Percentiles rank a stretch among this genome's conserved stretches.
These are phyloP conservation scores for Spinacia oleracea DNA, from an alignment of 179 eudicot genomes.

Conservation along the genomic window DNA sequence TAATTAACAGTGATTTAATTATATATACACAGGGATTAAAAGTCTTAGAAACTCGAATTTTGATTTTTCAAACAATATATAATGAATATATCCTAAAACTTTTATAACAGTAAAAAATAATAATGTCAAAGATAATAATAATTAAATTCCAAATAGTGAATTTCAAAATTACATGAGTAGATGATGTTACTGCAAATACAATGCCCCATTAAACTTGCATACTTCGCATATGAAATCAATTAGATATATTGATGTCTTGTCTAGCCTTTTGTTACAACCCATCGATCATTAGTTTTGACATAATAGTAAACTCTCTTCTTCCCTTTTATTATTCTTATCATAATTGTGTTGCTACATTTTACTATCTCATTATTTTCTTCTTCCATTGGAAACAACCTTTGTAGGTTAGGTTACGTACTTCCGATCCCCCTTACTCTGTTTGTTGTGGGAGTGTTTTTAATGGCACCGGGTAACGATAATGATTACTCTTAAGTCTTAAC, in stretches of 20 bases:
- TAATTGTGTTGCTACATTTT: conserved; percentile 8
- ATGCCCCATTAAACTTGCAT: conserved; percentile 24
- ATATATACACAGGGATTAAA: neutral
- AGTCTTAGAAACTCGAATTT: neutral
- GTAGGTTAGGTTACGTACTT: too few species aligned
- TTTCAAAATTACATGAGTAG: too few species aligned
- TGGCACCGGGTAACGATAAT: too few species aligned
- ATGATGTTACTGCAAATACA: too few species aligned
- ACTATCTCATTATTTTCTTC: neutral
- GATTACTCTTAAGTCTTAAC: too few species aligned
- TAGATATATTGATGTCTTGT: conserved; percentile 24
- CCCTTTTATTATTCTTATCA: conserved; percentile 7
- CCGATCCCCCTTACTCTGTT: too few species aligned
- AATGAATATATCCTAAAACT: neutral
- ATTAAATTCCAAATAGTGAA: too few species aligned
- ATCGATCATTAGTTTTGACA: conserved; percentile 24
- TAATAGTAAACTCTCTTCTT: neutral
- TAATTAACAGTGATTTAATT: neutral
- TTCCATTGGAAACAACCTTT: too few species aligned
- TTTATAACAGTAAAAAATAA: neutral
- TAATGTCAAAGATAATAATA: conserved; percentile 14
- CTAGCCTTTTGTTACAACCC: conserved; percentile 27
- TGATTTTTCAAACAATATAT: neutral
- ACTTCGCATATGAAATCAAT: conserved; percentile 30
- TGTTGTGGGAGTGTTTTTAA: too few species aligned